phyloP scores from a whole-genome alignment of 1,284 basidiomycete genomes.

The Tilletia walkeri region DNA sequence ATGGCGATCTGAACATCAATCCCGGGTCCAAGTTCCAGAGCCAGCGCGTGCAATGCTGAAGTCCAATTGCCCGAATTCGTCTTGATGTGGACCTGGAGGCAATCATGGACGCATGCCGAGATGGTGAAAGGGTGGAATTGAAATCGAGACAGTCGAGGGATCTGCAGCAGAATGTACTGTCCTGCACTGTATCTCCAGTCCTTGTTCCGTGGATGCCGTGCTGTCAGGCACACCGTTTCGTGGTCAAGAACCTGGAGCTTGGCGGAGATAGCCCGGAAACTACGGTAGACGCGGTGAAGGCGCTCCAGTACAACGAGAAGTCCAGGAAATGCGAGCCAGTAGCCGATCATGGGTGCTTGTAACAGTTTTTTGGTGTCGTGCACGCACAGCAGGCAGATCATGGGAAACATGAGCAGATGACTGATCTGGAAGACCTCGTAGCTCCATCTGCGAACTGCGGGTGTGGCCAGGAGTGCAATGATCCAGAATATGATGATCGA shows the following conservation, averaged over 20 bases:
- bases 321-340: conserved; percentile 17
- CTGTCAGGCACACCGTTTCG: conserved; percentile 17
- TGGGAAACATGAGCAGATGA: conserved; percentile 24
- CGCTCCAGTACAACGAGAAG: conserved; percentile 21
- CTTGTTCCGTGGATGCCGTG: conserved; percentile 5
- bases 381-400: conserved; percentile 18
- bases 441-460: conserved; percentile 11
- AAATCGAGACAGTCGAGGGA: conserved; percentile 16
- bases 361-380: conserved; percentile 21
- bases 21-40: neutral
- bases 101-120: conserved; percentile 19
- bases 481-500: conserved; percentile 17
- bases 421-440: conserved; percentile 22
- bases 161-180: conserved; percentile 21
- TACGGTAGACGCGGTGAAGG: neutral
- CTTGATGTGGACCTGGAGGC: conserved; percentile 23
- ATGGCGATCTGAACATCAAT: conserved; percentile 15
- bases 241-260: conserved; percentile 3
- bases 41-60: conserved; percentile 14
- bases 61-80: conserved; percentile 23
- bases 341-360: conserved; percentile 21
- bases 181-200: conserved; percentile 22
- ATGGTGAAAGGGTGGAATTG: conserved; percentile 27
- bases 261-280: conserved; percentile 10
- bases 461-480: conserved; percentile 18